Evolutionary conservation across 2,329 filamentous ascomycete species (phyloP).

Genomic region (Venturia nashicola): DNA sequence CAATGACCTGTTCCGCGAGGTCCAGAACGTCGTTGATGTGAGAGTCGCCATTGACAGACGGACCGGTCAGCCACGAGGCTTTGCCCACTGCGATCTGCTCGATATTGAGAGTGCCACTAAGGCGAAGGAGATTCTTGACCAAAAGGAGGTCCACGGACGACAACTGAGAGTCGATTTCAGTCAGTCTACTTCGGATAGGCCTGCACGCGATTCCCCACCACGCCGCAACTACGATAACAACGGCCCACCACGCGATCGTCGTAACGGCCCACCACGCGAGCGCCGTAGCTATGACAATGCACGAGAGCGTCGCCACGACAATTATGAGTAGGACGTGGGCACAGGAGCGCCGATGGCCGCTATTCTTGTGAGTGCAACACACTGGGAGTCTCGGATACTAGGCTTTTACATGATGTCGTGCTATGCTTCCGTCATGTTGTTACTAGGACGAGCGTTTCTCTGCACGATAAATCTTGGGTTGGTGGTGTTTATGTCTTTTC

Average conservation of each 20-base stretch:
- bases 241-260: background rate
- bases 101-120: conserved; percentile 52
- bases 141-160: conserved; percentile 53
- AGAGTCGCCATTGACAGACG: conserved; percentile 72
- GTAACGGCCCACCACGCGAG: background rate
- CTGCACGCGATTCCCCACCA: background rate
- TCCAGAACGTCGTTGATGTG: conserved; percentile 61
- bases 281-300: background rate
- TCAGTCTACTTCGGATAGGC: background rate
- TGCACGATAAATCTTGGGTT: background rate
- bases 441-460: background rate
- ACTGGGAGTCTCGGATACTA: background rate
- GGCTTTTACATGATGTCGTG: background rate
- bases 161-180: conserved; percentile 55
- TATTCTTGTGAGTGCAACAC: background rate
- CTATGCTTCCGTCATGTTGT: background rate
- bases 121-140: conserved; percentile 44
- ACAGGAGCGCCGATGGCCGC: background rate
- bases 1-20: conserved; percentile 60
- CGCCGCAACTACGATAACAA: background rate
- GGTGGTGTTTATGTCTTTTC: background rate
- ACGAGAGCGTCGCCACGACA: background rate
- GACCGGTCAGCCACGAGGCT: conserved; percentile 71
- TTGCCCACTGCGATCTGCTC: conserved; percentile 71
- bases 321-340: background rate